Conservation (phyloP, 179 eudicot species). For the Gypsophila paniculata region DNA sequence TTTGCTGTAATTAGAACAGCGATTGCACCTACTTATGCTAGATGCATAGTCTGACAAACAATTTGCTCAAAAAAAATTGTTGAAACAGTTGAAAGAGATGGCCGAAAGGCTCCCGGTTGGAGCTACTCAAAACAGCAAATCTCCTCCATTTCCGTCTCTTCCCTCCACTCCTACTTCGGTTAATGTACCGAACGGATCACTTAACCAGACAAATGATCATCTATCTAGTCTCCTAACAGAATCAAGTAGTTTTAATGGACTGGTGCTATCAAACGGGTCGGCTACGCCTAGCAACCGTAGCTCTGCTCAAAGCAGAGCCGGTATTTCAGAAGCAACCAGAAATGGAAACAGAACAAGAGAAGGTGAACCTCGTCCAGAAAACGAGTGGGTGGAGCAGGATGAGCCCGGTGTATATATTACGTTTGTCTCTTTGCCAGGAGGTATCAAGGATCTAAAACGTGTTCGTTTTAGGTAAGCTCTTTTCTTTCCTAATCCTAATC, state of each 20-base stretch:
- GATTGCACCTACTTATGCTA: background rate
- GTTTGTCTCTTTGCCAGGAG: constrained; percentile 77
- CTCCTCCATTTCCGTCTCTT: constrained; percentile 46
- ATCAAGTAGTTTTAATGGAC: constrained; percentile 46
- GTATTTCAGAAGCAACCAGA: constrained; percentile 48
- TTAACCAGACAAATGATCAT: constrained; percentile 44
- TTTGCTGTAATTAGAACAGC: background rate
- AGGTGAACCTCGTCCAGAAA: constrained; percentile 54
- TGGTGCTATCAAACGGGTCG: constrained; percentile 46
- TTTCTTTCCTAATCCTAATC: constrained; percentile 1
- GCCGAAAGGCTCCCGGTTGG: constrained; percentile 92
- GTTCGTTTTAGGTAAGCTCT: constrained; percentile 76
- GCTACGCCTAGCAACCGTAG: constrained; percentile 44
- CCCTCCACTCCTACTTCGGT: constrained; percentile 34
- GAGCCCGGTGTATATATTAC: constrained; percentile 92
- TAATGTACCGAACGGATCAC: constrained; percentile 43
- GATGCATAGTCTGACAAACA: constrained; percentile 16
- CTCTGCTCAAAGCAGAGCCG: constrained; percentile 48
- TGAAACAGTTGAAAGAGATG: constrained; percentile 77
- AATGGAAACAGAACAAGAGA: constrained; percentile 53
- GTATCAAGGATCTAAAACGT: constrained; percentile 74
- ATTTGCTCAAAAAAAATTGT: background rate
- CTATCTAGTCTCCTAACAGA: constrained; percentile 41
- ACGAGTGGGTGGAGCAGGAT: constrained; percentile 92
- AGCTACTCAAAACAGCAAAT: constrained; percentile 53